phyloP scores from a whole-genome alignment of 2,329 filamentous ascomycete genomes.

The Diaporthe citrichinensis region DNA sequence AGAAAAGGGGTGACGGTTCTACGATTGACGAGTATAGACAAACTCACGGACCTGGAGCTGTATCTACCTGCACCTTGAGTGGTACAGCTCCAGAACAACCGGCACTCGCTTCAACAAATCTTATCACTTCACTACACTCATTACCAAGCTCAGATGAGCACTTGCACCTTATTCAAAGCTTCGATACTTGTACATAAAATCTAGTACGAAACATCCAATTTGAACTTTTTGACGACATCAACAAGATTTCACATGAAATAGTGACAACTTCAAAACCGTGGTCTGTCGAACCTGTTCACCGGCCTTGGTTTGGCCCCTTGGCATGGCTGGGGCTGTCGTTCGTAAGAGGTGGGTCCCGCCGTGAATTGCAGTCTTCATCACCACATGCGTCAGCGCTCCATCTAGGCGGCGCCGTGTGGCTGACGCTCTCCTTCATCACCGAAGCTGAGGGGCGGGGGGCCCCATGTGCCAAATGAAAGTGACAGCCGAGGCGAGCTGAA shows the following conservation, averaged over 20 bases:
- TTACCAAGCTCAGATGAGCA: slow-evolving; percentile 22
- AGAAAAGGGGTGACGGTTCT: slow-evolving; percentile 28
- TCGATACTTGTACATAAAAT: slow-evolving; percentile 37
- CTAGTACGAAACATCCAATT: slow-evolving; percentile 19
- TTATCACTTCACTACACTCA: slow-evolving; percentile 39
- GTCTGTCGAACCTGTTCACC: neutral
- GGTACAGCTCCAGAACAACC: slow-evolving; percentile 4
- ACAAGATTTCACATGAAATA: neutral
- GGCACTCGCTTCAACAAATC: slow-evolving; percentile 34
- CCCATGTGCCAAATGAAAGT: neutral
- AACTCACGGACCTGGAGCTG: slow-evolving; percentile 32
- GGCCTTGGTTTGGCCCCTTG: slow-evolving; percentile 26
- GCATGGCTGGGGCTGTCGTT: slow-evolving; percentile 7
- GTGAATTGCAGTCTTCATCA: slow-evolving; percentile 1
- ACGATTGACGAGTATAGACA: slow-evolving; percentile 39
- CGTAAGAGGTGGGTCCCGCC: slow-evolving; percentile 10
- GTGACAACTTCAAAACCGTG: neutral
- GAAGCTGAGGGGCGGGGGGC: neutral
- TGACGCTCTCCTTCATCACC: slow-evolving; percentile 29
- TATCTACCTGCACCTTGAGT: neutral
- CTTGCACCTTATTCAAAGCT: slow-evolving; percentile 14
- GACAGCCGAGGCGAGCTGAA: slow-evolving; percentile 16
- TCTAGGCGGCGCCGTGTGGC: slow-evolving; percentile 2
- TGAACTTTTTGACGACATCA: neutral
- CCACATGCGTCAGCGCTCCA: slow-evolving; percentile 2